phyloP scores from a whole-genome alignment of 306 rosid genomes.

The Lupinus albus region DNA sequence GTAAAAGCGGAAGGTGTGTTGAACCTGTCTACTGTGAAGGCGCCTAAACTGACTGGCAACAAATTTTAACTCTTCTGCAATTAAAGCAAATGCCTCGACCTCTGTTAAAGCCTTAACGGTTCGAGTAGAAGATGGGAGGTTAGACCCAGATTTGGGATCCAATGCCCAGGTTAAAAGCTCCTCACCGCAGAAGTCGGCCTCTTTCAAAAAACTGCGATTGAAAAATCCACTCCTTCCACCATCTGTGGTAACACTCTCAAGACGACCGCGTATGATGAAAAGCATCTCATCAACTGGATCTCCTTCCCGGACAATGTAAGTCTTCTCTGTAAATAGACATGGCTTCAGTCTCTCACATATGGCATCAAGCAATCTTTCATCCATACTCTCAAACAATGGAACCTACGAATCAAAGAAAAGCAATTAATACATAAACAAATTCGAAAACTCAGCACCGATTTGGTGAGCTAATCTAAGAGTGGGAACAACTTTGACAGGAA shows the following conservation, averaged over 20 bases:
- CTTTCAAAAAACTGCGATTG: constrained; percentile 72
- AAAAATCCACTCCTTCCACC: constrained; percentile 93
- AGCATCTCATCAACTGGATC: constrained; percentile 97
- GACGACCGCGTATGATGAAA: constrained; percentile 87
- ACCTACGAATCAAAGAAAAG: constrained; percentile 58
- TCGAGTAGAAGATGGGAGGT: constrained; percentile 83
- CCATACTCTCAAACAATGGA: constrained; percentile 86
- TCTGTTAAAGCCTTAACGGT: constrained; percentile 79
- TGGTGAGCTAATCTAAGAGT: not conserved
- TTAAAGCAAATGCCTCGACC: constrained; percentile 84
- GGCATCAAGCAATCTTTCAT: constrained; percentile 87
- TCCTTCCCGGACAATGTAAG: constrained; percentile 86
- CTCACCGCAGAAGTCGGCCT: constrained; percentile 92
- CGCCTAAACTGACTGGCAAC: constrained; percentile 93
- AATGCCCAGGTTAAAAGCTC: constrained; percentile 94
- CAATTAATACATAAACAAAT: constrained; percentile 21
- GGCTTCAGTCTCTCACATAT: constrained; percentile 92
- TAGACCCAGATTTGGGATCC: constrained; percentile 86
- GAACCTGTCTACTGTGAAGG: constrained; percentile 92
- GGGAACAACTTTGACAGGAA: constrained; percentile 19
- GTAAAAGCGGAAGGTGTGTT: constrained; percentile 94
- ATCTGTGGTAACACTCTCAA: constrained; percentile 89
- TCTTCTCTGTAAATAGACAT: constrained; percentile 68
- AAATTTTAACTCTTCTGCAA: constrained; percentile 80
- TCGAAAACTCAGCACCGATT: constrained; percentile 18